Evolutionary conservation across 225 moss, liverwort and hornwort genomes (phyloP).

Genomic region (Marchantia polymorpha): DNA sequence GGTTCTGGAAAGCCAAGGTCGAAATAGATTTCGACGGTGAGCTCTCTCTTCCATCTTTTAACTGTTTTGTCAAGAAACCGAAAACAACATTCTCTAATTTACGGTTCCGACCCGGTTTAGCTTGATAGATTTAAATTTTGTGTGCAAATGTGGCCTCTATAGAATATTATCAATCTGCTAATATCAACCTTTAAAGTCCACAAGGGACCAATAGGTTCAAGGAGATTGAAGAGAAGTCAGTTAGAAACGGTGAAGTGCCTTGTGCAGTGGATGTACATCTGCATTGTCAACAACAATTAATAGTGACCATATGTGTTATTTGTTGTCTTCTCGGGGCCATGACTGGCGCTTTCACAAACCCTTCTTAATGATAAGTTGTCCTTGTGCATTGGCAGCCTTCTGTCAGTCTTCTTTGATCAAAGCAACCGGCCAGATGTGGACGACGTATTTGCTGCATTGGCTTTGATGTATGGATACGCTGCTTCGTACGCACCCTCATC

Average conservation of each 20-base stretch:
- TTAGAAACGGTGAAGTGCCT: neutral
- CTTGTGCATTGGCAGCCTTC: conserved; percentile 42
- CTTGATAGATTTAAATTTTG: neutral
- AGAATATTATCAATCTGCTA: neutral
- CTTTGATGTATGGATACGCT: conserved; percentile 98
- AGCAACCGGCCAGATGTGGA: conserved; percentile 75
- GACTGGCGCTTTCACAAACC: neutral
- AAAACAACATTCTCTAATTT: neutral
- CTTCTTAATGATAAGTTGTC: neutral
- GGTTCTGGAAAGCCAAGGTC: conserved; percentile 75
- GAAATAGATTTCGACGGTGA: conserved; percentile 78
- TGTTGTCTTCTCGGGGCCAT: neutral
- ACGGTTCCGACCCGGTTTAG: neutral
- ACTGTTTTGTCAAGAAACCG: neutral
- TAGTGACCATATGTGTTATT: neutral
- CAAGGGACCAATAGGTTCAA: neutral
- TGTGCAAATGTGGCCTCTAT: neutral
- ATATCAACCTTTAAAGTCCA: neutral
- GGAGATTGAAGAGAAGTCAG: neutral
- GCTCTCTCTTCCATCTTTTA: conserved; percentile 1
- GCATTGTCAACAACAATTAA: neutral
- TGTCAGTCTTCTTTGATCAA: conserved; percentile 70
- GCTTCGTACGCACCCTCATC: conserved; percentile 97
- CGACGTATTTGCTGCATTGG: conserved; percentile 96
- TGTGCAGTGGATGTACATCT: neutral